These are phyloP conservation scores for Magnolia kwangsiensis DNA, from an alignment of 164 flowering plant genomes.

Conservation along the genomic window DNA sequence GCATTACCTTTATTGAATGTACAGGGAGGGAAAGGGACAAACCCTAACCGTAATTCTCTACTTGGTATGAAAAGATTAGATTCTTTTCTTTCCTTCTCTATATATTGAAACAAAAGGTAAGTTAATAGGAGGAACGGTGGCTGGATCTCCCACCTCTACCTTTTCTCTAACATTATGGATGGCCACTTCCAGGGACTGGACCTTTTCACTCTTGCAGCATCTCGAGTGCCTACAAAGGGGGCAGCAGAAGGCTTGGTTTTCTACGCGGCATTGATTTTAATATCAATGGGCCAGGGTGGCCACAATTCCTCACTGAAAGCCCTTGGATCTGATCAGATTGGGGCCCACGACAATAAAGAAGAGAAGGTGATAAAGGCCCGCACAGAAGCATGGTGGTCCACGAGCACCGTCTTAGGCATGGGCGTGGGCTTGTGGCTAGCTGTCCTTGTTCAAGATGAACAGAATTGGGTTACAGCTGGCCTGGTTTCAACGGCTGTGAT, in stretches of 20 bases:
- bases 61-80: too few relatives aligned
- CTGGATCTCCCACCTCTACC: too few relatives aligned
- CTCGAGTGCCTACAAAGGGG: not conserved
- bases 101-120: too few relatives aligned
- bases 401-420: conserved; percentile 12
- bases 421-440: conserved; percentile 11
- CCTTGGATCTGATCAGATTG: conserved; percentile 18
- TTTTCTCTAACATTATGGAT: not conserved
- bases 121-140: too few relatives aligned
- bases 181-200: conserved; percentile 8
- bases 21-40: too few relatives aligned
- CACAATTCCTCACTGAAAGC: conserved; percentile 10
- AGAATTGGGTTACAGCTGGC: conserved; percentile 11
- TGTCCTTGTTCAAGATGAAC: conserved; percentile 4
- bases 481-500: not conserved
- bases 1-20: too few relatives aligned
- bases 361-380: not conserved
- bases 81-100: too few relatives aligned
- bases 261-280: conserved; percentile 13
- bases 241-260: not conserved
- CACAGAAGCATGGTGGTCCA: conserved; percentile 15
- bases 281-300: conserved; percentile 23
- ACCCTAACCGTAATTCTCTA: too few relatives aligned
- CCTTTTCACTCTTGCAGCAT: not conserved
- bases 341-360: not conserved